Evolutionary conservation across 371 early-diverging fungal genomes (phyloP), one percentile per base, ranked within the genome.

Genomic region (Ordospora pajunii): DNA sequence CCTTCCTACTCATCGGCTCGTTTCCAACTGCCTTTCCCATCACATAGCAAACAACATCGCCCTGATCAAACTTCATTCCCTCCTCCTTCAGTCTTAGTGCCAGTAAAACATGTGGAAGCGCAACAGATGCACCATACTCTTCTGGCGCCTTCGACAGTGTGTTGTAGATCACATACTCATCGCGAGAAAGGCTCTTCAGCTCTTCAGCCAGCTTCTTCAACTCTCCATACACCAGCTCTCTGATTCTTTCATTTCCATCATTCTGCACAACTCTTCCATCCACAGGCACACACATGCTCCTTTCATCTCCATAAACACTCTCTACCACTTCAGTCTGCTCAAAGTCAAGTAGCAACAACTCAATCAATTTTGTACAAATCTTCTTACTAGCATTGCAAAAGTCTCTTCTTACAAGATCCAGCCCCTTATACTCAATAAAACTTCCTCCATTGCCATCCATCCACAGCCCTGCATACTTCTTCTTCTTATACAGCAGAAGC

Each of bases 391-490:
- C 86, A 21, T 86, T 91, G 84, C 95, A 96, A 94, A 96, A 97
- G 86, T 99, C 98, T 76, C 98, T 86, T 76, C 98, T 89, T 0
- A 95, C 95, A 73, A 93, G 86, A 84, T 98, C 99, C 66, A 98
- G 88, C 58, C 99, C 99, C 82, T 96, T 97, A 9, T 90, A 92
- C 84, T 99, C 99, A 11, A 91, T 75, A 14, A 83, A 78, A 17
- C 12, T 21, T 43, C 64, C 83, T 72, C 87, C 82, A 54, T 87
- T 87, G 23, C 88, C 87, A 65, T 63, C 49, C 22, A 92, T 87
- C 43, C 87, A 76, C 22, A 95, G 80, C 0, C 95, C 97, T 21
- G 95, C 98, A 84, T 98, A 99, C 83, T 96, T 99, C 82, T 99
- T 99, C 88, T 99, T 99, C 79, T 93, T 94, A n/a, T 95, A 87